Base-by-base conservation (phyloP, 768 basidiomycete species). In the Trametes maxima region DNA sequence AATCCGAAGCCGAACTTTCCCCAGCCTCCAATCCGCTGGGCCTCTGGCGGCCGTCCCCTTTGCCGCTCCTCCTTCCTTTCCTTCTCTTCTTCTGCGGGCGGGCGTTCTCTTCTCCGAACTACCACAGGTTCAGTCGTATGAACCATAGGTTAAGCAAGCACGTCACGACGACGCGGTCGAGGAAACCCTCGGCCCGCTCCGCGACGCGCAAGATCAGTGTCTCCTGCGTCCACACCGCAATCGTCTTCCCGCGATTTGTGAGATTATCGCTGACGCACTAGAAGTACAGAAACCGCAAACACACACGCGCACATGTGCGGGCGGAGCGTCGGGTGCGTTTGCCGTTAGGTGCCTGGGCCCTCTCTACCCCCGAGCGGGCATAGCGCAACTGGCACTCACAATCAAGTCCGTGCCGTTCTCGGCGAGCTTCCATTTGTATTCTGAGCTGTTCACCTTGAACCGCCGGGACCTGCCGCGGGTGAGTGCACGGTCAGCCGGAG, bases 381-480 rank as follows among this genome's bases (percentile, higher is more conserved):
- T 54, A 35, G 47, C 59, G 51, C 48, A 39, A 22, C 83, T 64
- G 66, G 85, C 84, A 56, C 83, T 64, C 66, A 85, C 84, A 56
- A 78, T 72, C 52, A 85, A 73, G 67, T 82, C 78, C 37, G 47
- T 60, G 50, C 75, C 76, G 52, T 80, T 78, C 44, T 79, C 77
- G 50, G 70, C 69, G 39, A 79, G 69, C 70, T 82, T 85, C 84
- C 84, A 85, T 64, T 85, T 85, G 74, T 85, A 85, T 65, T 82
- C 80, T 28, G 73, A 67, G 39, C 78, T 78, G 5, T 69, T 71
- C 13, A 71, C 81, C 65, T 80, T 84, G 74, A 85, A 85, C 25
- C 84, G 73, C 59, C 84, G 80, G 12, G 84, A 85, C 58, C 84
- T 83, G 48, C 33, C 24, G 54, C 53, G 14, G 35, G 49, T 42